These are phyloP conservation scores for Fusarium ambrosium DNA, from an alignment of 2,329 filamentous ascomycete genomes.

Conservation along the genomic window DNA sequence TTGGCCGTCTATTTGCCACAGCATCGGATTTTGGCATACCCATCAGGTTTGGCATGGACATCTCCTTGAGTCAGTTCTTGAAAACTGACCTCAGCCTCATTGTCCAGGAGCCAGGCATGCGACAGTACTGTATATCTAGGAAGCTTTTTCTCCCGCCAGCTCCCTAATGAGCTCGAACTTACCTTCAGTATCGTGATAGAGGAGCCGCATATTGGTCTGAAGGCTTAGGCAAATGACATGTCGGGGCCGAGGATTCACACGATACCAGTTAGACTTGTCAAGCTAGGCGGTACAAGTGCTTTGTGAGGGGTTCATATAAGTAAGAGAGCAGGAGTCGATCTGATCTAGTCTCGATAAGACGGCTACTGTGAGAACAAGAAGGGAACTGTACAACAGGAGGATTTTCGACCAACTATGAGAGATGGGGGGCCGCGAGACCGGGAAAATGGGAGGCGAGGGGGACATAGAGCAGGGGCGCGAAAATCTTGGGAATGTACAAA, in stretches of 20 bases:
- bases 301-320: not conserved
- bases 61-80: not conserved
- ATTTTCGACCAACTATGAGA: not conserved
- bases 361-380: not conserved
- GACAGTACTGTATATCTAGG: not conserved
- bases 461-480: not conserved
- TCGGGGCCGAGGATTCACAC: not conserved
- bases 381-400: not conserved
- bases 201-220: not conserved
- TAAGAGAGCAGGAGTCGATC: not conserved
- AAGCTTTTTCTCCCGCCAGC: not conserved
- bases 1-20: not conserved
- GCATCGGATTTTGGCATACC: not conserved
- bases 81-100: not conserved
- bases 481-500: not conserved
- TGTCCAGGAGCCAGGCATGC: not conserved
- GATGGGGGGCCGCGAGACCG: not conserved
- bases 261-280: not conserved
- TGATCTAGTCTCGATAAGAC: not conserved
- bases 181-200: not conserved
- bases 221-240: not conserved
- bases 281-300: not conserved
- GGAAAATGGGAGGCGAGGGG: not conserved
- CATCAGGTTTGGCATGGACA: not conserved
- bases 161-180: not conserved